Conservation (phyloP, 1,139 yeast genomes). For the Nakaseomyces bracarensis region DNA sequence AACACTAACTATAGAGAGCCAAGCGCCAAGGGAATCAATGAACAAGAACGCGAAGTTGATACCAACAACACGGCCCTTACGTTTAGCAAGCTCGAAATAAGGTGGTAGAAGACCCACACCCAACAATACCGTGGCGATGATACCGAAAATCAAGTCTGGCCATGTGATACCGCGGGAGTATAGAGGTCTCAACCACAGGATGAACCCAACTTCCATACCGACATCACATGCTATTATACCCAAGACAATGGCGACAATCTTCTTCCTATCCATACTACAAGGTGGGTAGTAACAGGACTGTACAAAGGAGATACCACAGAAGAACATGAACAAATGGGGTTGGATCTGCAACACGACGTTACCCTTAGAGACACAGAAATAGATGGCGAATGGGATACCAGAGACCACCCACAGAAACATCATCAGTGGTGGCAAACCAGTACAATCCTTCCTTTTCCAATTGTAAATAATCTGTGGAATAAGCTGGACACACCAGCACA, state of each 20-base stretch:
- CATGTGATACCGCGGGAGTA: slow-evolving; percentile 46
- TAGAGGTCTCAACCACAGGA: slow-evolving; percentile 60
- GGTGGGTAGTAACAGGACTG: slow-evolving; percentile 85
- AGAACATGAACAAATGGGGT: slow-evolving; percentile 73
- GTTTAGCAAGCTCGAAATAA: slow-evolving; percentile 70
- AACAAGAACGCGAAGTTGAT: slow-evolving; percentile 72
- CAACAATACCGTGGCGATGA: slow-evolving; percentile 65
- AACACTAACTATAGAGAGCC: slow-evolving; percentile 61
- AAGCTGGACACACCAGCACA: slow-evolving; percentile 84
- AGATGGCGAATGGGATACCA: slow-evolving; percentile 76
- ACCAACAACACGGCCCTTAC: slow-evolving; percentile 80
- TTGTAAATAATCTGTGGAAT: slow-evolving; percentile 77
- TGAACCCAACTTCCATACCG: slow-evolving; percentile 63
- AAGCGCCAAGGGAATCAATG: slow-evolving; percentile 78
- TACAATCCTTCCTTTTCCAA: slow-evolving; percentile 65
- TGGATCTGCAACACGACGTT: slow-evolving; percentile 74
- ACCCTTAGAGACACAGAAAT: slow-evolving; percentile 63
- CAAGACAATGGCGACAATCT: slow-evolving; percentile 35
- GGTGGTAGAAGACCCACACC: slow-evolving; percentile 83
- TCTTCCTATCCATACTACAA: slow-evolving; percentile 34
- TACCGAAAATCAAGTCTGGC: slow-evolving; percentile 76
- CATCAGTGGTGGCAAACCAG: slow-evolving; percentile 80
- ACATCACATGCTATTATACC: slow-evolving; percentile 41
- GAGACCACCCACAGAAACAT: slow-evolving; percentile 76
- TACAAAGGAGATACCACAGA: slow-evolving; percentile 59